These are phyloP conservation scores for Psilocybe azurescens DNA, from an alignment of 768 basidiomycete genomes.

Conservation along the genomic window DNA sequence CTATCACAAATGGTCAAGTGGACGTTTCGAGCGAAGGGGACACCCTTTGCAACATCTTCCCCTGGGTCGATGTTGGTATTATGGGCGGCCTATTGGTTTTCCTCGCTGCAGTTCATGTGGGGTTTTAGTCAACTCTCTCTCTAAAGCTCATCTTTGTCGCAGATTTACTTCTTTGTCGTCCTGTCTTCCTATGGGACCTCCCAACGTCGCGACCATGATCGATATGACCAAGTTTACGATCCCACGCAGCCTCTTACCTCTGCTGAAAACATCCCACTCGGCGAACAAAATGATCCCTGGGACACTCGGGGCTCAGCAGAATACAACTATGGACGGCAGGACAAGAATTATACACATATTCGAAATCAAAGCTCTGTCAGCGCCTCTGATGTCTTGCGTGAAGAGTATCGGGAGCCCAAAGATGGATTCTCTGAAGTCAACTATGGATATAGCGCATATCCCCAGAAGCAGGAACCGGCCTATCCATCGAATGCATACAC, in stretches of 20 bases:
- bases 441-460: slow-evolving; percentile 38
- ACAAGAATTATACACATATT: slow-evolving; percentile 48
- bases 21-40: slow-evolving; percentile 54
- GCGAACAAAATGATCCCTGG: slow-evolving; percentile 72
- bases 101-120: slow-evolving; percentile 79
- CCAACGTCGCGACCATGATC: slow-evolving; percentile 82
- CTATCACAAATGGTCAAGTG: slow-evolving; percentile 40
- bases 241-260: slow-evolving; percentile 51
- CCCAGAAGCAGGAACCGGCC: slow-evolving; percentile 29
- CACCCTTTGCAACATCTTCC: slow-evolving; percentile 85
- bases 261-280: slow-evolving; percentile 65
- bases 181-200: slow-evolving; percentile 66
- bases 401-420: slow-evolving; percentile 51
- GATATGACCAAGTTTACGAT: slow-evolving; percentile 78
- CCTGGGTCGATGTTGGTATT: slow-evolving; percentile 91
- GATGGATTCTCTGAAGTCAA: slow-evolving; percentile 43
- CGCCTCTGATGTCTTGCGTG: slow-evolving; percentile 58
- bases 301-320: slow-evolving; percentile 61
- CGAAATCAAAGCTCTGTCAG: slow-evolving; percentile 60
- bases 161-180: slow-evolving; percentile 56
- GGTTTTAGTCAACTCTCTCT: background rate
- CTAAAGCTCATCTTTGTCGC: slow-evolving; percentile 8
- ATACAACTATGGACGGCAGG: slow-evolving; percentile 28
- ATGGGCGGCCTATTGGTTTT: slow-evolving; percentile 91
- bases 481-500: slow-evolving; percentile 40